Base-by-base conservation (phyloP, 73 alveolate species). In the Blepharisma stoltei region DNA sequence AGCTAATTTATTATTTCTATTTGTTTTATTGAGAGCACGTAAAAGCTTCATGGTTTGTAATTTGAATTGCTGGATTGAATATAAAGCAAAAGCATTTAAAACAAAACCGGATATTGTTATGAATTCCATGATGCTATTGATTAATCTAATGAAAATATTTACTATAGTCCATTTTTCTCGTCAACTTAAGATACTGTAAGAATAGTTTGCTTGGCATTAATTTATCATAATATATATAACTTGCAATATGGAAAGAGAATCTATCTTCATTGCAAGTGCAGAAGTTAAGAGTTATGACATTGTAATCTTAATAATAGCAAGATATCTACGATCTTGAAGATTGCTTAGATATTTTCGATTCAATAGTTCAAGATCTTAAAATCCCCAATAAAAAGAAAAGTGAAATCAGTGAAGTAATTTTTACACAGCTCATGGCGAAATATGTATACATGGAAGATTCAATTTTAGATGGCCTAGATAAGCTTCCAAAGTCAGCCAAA, bases 251-350 rank as follows among this genome's bases (percentile, higher is more conserved):
- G 73, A 60, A 14, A 18, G 73, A 25, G 23, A 60, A 60, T 60
- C 73, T 25, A 14, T 18, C 45, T 38, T 60, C 5, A 38, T 25
- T 0, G n/a, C 4, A 2, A n/a, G 46, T 9, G 18, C 73, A 20
- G 73, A 60, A 38, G 45, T 60, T 14, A 60, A 60, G 46, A 60
- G 23, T 38, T 60, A 60, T 60, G 73, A 60, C 11, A 60, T 60
- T 20, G 73, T 60, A 60, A 2, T 0, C n/a, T 32, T 32, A 1
- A 20, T 20, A 60, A 14, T 60, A 60, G 73, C 45, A 14, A 60
- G 73, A 60, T 25, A 60, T 60, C 46, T 60, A 60, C 5, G 73
- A 60, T 25, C 46, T 60, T 8, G 73, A 60, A 60, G 73, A 60
- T 38, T 60, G 73, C 5, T 14, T 60, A 14, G 73, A 60, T 14